Base-by-base conservation (phyloP, 768 basidiomycete genomes). In the Leccinum arenicola region DNA sequence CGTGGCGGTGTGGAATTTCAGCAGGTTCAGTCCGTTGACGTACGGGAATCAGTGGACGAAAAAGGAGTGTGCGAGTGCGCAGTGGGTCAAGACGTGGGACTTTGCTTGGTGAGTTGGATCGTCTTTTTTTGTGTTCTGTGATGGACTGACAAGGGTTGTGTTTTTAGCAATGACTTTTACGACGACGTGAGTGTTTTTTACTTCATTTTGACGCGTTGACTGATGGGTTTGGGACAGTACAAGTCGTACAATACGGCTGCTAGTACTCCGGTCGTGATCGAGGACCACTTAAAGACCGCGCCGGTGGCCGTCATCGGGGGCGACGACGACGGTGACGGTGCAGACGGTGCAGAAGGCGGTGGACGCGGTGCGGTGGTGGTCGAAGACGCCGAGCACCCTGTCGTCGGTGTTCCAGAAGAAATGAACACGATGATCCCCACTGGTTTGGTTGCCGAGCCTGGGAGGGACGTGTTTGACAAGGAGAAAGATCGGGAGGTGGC, bases 21-120 rank as follows among this genome's bases (percentile, higher is more conserved):
- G 77, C 43, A 82, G 87, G 68, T 88, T 94, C 68, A 90, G 87
- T 64, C 89, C 96, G 2, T 70, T 98, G 49, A 77, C 83, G 0
- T 98, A 99, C 70, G 97, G 93, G 0, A 83, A 76, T 19, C 79
- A 83, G 0, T 98, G 96, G 97, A 98, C 96, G 35, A 91, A 81
- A 75, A 69, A 67, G 8, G 80, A 91, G 61, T 98, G 97, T 66
- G 71, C 80, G 54, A 81, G 76, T 43, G 86, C 93, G 1, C 87
- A 85, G 69, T 95, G 93, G 93, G 64, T 96, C 43, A 93, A 87
- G 77, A 90, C 88, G 5, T 99, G 97, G 97, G 97, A 99, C 74
- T 98, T 98, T 72, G 82, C 86, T 29, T 99, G 95, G 89, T 87
- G 67, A 45, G 82, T 72, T 17, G 12, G 49, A 0, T 38, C 14